Conservation (phyloP, 352 stramenopile genomes). For the Globisporangium iwayamae region DNA sequence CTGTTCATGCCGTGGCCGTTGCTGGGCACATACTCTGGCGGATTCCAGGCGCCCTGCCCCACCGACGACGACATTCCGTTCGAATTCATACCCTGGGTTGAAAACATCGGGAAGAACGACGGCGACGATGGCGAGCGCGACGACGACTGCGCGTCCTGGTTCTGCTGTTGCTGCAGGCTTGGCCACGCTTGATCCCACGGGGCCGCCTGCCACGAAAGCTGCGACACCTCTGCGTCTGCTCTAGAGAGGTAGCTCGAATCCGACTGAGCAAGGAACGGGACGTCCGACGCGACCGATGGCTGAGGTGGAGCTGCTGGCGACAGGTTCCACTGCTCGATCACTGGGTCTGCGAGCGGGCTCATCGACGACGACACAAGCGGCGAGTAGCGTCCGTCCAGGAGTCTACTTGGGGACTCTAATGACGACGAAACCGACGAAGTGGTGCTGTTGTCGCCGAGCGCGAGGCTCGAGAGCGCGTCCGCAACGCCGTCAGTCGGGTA, state of each 20-base stretch:
- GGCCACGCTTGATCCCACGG: conserved; percentile 57
- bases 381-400: conserved; percentile 46
- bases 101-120: conserved; percentile 63
- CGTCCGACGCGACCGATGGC: conserved; percentile 23
- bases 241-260: conserved; percentile 45
- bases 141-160: conserved; percentile 29
- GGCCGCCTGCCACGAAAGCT: conserved; percentile 47
- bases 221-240: conserved; percentile 28
- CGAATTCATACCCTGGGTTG: conserved; percentile 18
- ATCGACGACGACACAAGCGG: conserved; percentile 50
- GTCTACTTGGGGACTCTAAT: conserved; percentile 49
- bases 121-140: conserved; percentile 35
- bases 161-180: conserved; percentile 28
- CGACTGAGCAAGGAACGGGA: conserved; percentile 40
- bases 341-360: conserved; percentile 50
- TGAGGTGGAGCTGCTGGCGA: conserved; percentile 52
- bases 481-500: conserved; percentile 44
- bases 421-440: conserved; percentile 58
- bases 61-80: conserved; percentile 6
- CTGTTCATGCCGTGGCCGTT: conserved; percentile 18
- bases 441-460: conserved; percentile 46
- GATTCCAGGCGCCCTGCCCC: conserved; percentile 23
- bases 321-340: conserved; percentile 81
- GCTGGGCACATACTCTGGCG: conserved; percentile 13
- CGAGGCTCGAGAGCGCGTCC: conserved; percentile 67